A percentile compares a stretch with the other conserved stretches of the same genome.
These are phyloP conservation scores for Xylaria multiplex DNA, from an alignment of 2,329 filamentous ascomycete genomes.

Conservation along the genomic window DNA sequence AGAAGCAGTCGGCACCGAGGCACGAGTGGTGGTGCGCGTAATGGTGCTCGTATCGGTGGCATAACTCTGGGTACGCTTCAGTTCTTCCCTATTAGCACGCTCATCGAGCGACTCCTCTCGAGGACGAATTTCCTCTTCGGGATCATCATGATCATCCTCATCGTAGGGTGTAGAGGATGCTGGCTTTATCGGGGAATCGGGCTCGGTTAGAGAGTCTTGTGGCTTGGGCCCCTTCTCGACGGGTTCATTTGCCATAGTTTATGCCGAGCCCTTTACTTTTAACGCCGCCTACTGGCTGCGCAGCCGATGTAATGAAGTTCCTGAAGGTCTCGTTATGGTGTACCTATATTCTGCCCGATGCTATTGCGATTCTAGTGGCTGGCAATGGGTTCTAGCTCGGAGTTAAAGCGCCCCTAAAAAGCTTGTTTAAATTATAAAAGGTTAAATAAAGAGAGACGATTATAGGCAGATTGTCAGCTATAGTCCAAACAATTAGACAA, in stretches of 20 bases:
- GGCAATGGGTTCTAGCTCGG: background rate
- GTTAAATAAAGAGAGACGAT: background rate
- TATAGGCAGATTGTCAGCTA: slow-evolving; percentile 12
- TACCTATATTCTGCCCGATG: background rate
- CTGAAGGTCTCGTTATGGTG: background rate
- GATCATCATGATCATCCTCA: slow-evolving; percentile 41
- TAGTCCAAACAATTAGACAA: slow-evolving; percentile 4
- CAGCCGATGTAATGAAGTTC: background rate
- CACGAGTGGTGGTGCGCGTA: slow-evolving; percentile 55
- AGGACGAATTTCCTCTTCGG: slow-evolving; percentile 46
- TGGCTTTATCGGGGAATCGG: slow-evolving; percentile 37
- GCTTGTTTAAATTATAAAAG: background rate
- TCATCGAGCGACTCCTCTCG: slow-evolving; percentile 45
- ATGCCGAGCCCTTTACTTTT: slow-evolving; percentile 4
- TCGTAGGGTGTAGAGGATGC: slow-evolving; percentile 37
- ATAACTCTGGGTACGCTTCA: slow-evolving; percentile 60
- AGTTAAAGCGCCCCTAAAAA: background rate
- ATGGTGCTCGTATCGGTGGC: slow-evolving; percentile 64
- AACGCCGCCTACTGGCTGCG: slow-evolving; percentile 6
- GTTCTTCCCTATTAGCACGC: slow-evolving; percentile 46
- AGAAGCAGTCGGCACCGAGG: slow-evolving; percentile 44
- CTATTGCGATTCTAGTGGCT: slow-evolving; percentile 7
- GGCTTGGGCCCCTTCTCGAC: slow-evolving; percentile 45
- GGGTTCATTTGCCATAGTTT: slow-evolving; percentile 44
- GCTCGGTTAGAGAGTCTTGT: slow-evolving; percentile 41